phyloP scores from a whole-genome alignment of 768 basidiomycete species.

The Amanita brunnescens region DNA sequence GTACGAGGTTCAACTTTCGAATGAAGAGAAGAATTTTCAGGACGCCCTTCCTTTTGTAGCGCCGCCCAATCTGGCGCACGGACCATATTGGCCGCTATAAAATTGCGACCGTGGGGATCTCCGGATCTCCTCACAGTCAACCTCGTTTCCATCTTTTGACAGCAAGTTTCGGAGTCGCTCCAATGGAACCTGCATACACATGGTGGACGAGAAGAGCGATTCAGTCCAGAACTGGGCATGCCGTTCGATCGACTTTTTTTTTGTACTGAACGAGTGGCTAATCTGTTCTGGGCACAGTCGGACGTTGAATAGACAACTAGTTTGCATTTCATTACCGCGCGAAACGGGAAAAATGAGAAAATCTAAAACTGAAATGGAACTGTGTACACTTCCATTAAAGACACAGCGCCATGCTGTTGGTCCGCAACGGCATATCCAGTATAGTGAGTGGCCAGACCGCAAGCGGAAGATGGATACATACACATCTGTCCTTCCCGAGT shows the following conservation, averaged over 20 bases:
- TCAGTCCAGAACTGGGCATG: conserved; percentile 59
- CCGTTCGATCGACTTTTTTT: conserved; percentile 37
- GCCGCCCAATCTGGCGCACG: conserved; percentile 16
- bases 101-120: not conserved
- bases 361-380: not conserved
- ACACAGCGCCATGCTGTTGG: not conserved
- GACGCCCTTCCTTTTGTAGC: conserved; percentile 13
- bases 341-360: not conserved
- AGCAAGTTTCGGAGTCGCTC: conserved; percentile 9
- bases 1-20: conserved; percentile 67
- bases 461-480: too few species aligned
- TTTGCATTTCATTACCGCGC: not conserved
- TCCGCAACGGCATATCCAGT: not conserved
- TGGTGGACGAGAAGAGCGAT: conserved; percentile 41
- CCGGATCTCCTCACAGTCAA: conserved; percentile 21
- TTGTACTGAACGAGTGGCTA: conserved; percentile 49
- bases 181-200: conserved; percentile 7
- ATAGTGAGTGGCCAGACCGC: not conserved
- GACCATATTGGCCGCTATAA: conserved; percentile 15
- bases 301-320: not conserved
- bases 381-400: not conserved
- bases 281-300: conserved; percentile 59
- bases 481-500: not conserved
- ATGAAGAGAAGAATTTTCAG: conserved; percentile 14
- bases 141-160: conserved; percentile 16